A percentile compares a stretch with the other conserved stretches of the same genome.
Conservation (phyloP, 805 yeast species). For the Nakazawaea sp. region DNA sequence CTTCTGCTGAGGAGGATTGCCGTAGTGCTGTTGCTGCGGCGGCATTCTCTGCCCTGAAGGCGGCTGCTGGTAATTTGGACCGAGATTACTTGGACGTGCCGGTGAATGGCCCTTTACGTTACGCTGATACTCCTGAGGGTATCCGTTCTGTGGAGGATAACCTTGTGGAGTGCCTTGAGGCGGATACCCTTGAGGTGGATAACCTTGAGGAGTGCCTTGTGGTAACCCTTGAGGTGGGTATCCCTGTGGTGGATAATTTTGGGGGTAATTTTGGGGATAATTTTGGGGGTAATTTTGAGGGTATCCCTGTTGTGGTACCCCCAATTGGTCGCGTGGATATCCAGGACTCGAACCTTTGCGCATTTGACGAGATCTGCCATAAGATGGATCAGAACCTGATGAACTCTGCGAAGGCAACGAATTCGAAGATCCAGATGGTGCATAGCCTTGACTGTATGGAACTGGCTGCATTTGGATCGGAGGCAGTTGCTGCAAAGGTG, state of each 20-base stretch:
- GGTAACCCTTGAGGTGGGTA: neutral
- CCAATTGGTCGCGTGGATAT: too few relatives aligned
- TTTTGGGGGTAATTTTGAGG: neutral
- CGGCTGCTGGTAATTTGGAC: constrained; percentile 7
- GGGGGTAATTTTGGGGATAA: neutral
- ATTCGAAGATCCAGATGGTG: too few relatives aligned
- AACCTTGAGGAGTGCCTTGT: neutral
- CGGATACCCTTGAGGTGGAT: constrained; percentile 3
- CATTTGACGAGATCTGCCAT: too few relatives aligned
- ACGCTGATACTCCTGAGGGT: constrained; percentile 1
- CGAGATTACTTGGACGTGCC: constrained; percentile 9
- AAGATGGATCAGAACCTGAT: too few relatives aligned
- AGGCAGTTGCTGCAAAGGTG: too few relatives aligned
- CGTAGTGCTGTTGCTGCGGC: neutral
- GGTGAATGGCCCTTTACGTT: constrained; percentile 6
- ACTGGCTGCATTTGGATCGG: too few relatives aligned
- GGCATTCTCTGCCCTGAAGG: neutral
- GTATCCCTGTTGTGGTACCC: neutral
- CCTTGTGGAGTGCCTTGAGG: neutral
- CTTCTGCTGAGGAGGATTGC: constrained; percentile 2
- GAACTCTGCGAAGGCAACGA: too few relatives aligned
- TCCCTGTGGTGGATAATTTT: constrained; percentile 1
- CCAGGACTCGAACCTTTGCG: too few relatives aligned
- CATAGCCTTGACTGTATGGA: too few relatives aligned
- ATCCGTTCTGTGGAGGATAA: constrained; percentile 1